Conservation (phyloP, 441 rosid species). For the Macaranga tanarius region DNA sequence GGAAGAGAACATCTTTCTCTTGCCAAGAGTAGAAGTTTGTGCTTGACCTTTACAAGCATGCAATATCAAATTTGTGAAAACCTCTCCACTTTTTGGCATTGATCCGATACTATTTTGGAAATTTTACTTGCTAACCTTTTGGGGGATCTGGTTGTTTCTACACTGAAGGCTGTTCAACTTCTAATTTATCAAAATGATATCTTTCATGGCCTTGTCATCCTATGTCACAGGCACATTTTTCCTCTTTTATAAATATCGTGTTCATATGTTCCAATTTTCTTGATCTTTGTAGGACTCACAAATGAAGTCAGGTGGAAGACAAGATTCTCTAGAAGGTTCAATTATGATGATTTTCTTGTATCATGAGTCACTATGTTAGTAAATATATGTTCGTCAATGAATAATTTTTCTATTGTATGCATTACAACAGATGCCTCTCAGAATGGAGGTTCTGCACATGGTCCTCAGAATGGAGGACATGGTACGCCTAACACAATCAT, state of each 20-base stretch:
- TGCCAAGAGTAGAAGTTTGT: not conserved
- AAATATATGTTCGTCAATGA: constrained; percentile 20
- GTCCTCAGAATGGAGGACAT: constrained; percentile 63
- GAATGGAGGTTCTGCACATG: constrained; percentile 65
- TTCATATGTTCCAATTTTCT: constrained; percentile 13
- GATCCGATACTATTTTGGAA: not conserved
- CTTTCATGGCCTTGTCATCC: not conserved
- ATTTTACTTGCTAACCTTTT: not conserved
- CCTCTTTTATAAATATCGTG: constrained; percentile 11
- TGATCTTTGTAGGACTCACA: constrained; percentile 68
- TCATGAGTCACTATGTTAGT: not conserved
- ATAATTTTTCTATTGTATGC: constrained; percentile 20
- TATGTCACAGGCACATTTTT: not conserved
- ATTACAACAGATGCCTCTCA: constrained; percentile 65
- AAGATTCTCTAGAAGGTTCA: constrained; percentile 69
- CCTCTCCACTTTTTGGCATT: not conserved
- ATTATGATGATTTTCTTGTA: constrained; percentile 16
- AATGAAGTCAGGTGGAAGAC: constrained; percentile 69
- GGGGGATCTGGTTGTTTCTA: not conserved
- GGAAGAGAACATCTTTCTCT: not conserved
- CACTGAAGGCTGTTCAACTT: not conserved
- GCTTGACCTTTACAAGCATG: not conserved
- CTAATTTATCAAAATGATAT: not conserved
- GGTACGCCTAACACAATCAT: constrained; percentile 45
- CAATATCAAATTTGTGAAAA: not conserved